Evolutionary conservation across 2,329 filamentous ascomycete genomes (phyloP), one percentile per base, ranked within the genome.

Genomic region (Beauveria varroae): DNA sequence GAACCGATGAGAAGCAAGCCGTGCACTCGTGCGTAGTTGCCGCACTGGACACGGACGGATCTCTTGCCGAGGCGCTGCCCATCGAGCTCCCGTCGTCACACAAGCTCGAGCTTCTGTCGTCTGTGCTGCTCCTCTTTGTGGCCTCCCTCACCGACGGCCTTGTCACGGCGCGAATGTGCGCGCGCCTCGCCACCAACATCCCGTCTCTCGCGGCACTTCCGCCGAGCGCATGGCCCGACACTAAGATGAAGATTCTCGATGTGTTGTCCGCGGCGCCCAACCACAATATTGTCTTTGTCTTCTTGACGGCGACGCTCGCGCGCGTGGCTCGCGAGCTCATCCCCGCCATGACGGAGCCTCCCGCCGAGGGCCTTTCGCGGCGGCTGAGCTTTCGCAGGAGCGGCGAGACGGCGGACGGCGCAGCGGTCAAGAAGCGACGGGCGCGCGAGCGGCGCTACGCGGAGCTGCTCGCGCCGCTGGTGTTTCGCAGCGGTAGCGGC

Each of bases 251-350:
- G 3, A 72, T 95, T 1, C 83, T 96, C 5, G 93, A 97, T 66
- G 81, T 88, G 2, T 80, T 97, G 2, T 83, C 88, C 0, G 78
- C 82, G 2, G 81, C 85, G 0, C 89, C 91, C 0, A 87, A 88
- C 55, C 89, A 96, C 74, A 95, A 91, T 70, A 93, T 96, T 60
- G 89, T 89, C 0, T 96, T 97, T 69, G 89, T 96, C 2, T 92
- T 97, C 65, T 77, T 97, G 18, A 91, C 88, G 0, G 86, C 90
- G 9, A 93, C 92, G 74, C 79, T 97, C 1, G 75, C 79, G 2
- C 78, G 79, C 4, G 74, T 84, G 1, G 75, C 79, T 1, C 71
- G 75, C 0, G 83, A 86, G 60, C 72, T 86, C 6, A 72, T 71
- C 69, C 46, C 80, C 67, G 26, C 53, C 68, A 78, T 63, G 63